A percentile compares a stretch with the other conserved stretches of the same genome.
Conservation (phyloP, 345 rosid genomes). For the Psidium friedrichsthalianum region DNA sequence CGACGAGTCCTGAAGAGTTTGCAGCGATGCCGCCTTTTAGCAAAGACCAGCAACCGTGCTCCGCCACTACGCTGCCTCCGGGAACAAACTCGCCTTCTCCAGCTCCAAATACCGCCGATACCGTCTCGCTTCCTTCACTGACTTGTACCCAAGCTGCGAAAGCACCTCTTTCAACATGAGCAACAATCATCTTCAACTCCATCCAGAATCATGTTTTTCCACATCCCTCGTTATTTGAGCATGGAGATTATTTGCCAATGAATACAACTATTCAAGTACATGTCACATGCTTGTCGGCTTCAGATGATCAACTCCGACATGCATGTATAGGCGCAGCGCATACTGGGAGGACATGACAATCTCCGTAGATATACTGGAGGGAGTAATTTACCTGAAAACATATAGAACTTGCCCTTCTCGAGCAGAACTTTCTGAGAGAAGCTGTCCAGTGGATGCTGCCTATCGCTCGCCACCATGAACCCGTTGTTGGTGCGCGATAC, state of each 20-base stretch:
- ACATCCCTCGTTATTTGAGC: neutral
- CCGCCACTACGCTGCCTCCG: constrained; percentile 39
- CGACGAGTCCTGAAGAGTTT: constrained; percentile 31
- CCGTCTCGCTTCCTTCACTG: constrained; percentile 23
- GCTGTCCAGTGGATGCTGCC: constrained; percentile 23
- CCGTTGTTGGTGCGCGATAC: constrained; percentile 15
- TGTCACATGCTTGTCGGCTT: neutral
- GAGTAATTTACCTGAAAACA: constrained; percentile 37
- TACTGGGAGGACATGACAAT: neutral
- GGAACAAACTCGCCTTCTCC: constrained; percentile 20
- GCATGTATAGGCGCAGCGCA: neutral
- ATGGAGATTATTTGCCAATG: neutral
- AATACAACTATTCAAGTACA: too few relatives aligned
- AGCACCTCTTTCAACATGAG: neutral
- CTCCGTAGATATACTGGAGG: neutral
- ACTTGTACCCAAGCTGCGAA: constrained; percentile 56
- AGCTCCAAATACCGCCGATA: constrained; percentile 29
- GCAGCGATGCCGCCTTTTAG: constrained; percentile 65
- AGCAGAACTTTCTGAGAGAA: constrained; percentile 33
- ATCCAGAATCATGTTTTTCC: neutral
- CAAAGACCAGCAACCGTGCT: constrained; percentile 66
- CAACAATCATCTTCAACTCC: neutral
- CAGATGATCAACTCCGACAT: neutral
- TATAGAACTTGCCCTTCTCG: constrained; percentile 39
- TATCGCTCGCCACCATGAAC: constrained; percentile 13